Evolutionary conservation across 257 asterid genomes (phyloP).

Genomic region (Echites panduratus): DNA sequence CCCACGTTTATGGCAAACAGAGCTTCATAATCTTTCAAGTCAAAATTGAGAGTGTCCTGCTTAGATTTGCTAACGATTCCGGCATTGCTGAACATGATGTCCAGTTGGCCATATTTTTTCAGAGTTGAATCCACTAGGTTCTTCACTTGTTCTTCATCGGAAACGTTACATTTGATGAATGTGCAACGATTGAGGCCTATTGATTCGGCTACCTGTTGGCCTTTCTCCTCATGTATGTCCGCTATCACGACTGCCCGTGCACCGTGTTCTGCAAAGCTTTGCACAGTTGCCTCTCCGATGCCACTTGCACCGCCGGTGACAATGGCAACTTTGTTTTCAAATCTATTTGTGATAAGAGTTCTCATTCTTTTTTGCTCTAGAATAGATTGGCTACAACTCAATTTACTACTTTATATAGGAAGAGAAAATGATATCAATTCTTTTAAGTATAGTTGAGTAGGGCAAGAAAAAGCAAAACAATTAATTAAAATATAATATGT

Average conservation of each 20-base stretch:
- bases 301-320: conserved; percentile 52
- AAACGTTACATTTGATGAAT: conserved; percentile 37
- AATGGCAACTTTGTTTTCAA: conserved; percentile 38
- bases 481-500: too few relatives aligned
- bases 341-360: too few relatives aligned
- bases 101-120: conserved; percentile 30
- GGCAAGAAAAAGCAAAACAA: too few relatives aligned
- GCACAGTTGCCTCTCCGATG: conserved; percentile 39
- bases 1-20: conserved; percentile 24
- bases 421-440: too few relatives aligned
- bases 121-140: conserved; percentile 32
- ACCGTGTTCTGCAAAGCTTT: conserved; percentile 35
- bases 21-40: conserved; percentile 19
- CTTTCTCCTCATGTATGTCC: conserved; percentile 38
- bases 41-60: conserved; percentile 35
- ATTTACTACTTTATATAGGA: too few relatives aligned
- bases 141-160: conserved; percentile 43
- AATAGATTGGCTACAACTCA: too few relatives aligned
- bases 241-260: conserved; percentile 45
- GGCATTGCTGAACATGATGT: conserved; percentile 48
- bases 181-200: conserved; percentile 22
- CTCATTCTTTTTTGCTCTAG: too few relatives aligned
- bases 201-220: conserved; percentile 35
- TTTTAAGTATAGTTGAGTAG: too few relatives aligned
- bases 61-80: conserved; percentile 15